A percentile compares a stretch with the other conserved stretches of the same genome.
These are phyloP conservation scores for Cyphellophora attinorum DNA, from an alignment of 2,329 filamentous ascomycete genomes.

Conservation along the genomic window DNA sequence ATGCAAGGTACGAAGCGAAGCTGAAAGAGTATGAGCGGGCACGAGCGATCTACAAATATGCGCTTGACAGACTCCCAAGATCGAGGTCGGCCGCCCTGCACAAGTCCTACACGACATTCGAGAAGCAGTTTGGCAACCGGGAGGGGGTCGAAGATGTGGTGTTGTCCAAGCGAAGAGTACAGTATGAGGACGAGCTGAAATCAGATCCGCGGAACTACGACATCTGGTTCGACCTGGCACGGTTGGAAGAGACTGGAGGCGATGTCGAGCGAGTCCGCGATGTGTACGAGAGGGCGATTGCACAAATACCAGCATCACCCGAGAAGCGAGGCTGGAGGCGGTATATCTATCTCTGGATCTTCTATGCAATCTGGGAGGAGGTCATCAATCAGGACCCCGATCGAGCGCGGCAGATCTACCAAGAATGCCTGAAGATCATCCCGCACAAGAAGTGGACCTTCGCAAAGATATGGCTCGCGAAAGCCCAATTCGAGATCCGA, in stretches of 20 bases:
- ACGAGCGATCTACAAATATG: constrained; percentile 92
- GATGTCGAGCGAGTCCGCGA: constrained; percentile 79
- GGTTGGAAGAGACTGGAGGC: constrained; percentile 76
- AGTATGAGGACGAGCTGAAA: constrained; percentile 90
- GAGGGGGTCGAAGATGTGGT: constrained; percentile 95
- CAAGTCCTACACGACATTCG: constrained; percentile 92
- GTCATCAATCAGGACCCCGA: constrained; percentile 69
- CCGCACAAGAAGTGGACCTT: constrained; percentile 97
- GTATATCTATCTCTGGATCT: constrained; percentile 97
- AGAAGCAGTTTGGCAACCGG: constrained; percentile 92
- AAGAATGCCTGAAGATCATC: constrained; percentile 74
- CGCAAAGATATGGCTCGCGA: constrained; percentile 89
- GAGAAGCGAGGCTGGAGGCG: constrained; percentile 96
- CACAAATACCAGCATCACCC: constrained; percentile 86
- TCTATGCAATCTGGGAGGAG: constrained; percentile 95
- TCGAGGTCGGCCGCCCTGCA: constrained; percentile 78
- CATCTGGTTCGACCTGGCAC: constrained; percentile 89
- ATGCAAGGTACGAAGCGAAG: constrained; percentile 89
- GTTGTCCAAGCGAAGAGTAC: constrained; percentile 80
- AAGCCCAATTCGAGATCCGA: constrained; percentile 85
- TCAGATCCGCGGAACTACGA: constrained; percentile 97
- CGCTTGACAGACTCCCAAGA: constrained; percentile 79
- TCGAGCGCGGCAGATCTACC: constrained; percentile 81
- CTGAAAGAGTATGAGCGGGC: constrained; percentile 92
- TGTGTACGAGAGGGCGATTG: constrained; percentile 89